Percentiles rank a stretch among this genome's conserved stretches.
Conservation (phyloP, 208 protist species). For the Naegleria lovaniensis region DNA sequence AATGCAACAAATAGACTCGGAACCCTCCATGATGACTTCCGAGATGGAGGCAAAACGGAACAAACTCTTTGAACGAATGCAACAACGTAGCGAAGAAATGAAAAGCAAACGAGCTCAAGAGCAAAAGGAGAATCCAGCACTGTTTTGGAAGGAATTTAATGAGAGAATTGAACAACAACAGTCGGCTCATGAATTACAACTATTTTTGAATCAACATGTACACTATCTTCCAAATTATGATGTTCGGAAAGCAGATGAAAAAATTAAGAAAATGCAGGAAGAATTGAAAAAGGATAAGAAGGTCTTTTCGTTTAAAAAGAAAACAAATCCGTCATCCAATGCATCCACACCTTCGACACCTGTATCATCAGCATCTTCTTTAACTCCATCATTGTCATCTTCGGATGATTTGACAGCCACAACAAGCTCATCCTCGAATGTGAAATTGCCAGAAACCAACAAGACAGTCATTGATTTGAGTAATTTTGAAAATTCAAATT, state of each 20-base stretch:
- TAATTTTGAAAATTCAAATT: neutral
- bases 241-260: neutral
- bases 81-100: neutral
- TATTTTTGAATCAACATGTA: neutral
- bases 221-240: neutral
- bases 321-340: neutral
- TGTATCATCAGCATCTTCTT: neutral
- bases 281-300: neutral
- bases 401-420: too few relatives aligned
- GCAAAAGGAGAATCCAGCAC: neutral
- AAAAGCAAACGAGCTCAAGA: neutral
- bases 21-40: too few relatives aligned
- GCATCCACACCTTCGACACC: neutral
- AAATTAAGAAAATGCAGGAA: neutral
- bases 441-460: neutral
- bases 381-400: neutral
- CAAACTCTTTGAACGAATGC: neutral
- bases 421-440: too few relatives aligned
- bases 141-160: neutral
- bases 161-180: neutral
- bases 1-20: too few relatives aligned
- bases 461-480: neutral
- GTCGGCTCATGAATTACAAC: neutral
- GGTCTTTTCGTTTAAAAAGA: neutral
- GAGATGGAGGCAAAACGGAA: neutral